Evolutionary conservation across 176 grass and related monocot genomes (phyloP), one percentile per base, ranked within the genome.

Genomic region (Leersia perrieri): DNA sequence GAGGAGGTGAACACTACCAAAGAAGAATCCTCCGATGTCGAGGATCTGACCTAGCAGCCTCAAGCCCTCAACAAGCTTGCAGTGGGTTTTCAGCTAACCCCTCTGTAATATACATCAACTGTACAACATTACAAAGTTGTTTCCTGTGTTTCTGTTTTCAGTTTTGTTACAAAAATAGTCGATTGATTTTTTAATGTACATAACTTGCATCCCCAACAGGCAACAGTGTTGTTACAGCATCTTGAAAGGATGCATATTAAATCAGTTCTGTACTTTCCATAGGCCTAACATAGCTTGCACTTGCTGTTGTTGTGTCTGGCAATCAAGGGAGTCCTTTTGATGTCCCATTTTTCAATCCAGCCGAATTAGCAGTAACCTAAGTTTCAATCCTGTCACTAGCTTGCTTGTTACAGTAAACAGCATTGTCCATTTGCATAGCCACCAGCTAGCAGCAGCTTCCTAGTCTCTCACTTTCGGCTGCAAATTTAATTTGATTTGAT

Each of bases 31-130:
- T 82, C 88, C 1, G 88, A 89, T 8, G 66, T 39, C 3, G 88
- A 86, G 35, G 80, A 82, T 55, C 83, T 89, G 60, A 82, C 88
- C 9, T 89, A 53, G 73, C 66, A 39, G n/a, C 45, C 27, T 47
- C 42, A 35, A 42, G n/a, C n/a, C n/a, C n/a, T n/a, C n/a, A n/a
- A 58, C 11, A 57, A 75, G 68, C 58, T 41, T 9, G 22, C 66
- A 81, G 39, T 25, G n/a, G 42, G 30, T 55, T 6, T 49, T 74
- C 20, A 73, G 68, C 2, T 16, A 49, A 26, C 14, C 79, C n/a
- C 8, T 58, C 22, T 82, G 61, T 68, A 40, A 1, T 27, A 44
- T 78, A 86, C 61, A 82, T 25, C 53, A 66, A 69, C 31, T 38
- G 61, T 57, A 74, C 69, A 33, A 78, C 73, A 63, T 0, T 36